These are phyloP conservation scores for Cucurbitaria berberidis DNA, from an alignment of 2,329 filamentous ascomycete genomes.

Conservation along the genomic window DNA sequence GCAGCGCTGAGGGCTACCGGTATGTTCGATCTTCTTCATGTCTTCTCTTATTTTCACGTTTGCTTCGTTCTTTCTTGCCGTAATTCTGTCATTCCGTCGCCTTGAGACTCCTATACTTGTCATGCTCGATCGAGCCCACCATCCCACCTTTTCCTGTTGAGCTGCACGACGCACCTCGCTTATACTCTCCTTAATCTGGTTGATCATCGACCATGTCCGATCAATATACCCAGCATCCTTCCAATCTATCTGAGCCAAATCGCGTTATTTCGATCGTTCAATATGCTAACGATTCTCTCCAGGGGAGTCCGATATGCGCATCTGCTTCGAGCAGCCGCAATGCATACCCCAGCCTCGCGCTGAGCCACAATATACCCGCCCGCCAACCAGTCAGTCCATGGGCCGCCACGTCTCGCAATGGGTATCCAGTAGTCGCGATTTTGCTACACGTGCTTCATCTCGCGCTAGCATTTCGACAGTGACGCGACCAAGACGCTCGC, in stretches of 20 bases:
- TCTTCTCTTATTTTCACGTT: slow-evolving; percentile 5
- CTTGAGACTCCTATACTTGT: background rate
- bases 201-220: slow-evolving; percentile 21
- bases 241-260: slow-evolving; percentile 16
- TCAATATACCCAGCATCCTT: slow-evolving; percentile 11
- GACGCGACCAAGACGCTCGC: slow-evolving; percentile 38
- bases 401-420: slow-evolving; percentile 46
- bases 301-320: slow-evolving; percentile 34
- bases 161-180: slow-evolving; percentile 22
- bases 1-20: slow-evolving; percentile 27
- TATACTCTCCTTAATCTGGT: slow-evolving; percentile 33
- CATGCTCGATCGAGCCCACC: background rate
- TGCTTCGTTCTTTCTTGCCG: background rate
- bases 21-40: slow-evolving; percentile 30
- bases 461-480: slow-evolving; percentile 42
- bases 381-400: slow-evolving; percentile 45
- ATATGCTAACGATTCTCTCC: slow-evolving; percentile 21
- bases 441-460: slow-evolving; percentile 44
- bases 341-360: slow-evolving; percentile 35
- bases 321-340: slow-evolving; percentile 46
- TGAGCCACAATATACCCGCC: slow-evolving; percentile 37
- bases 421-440: slow-evolving; percentile 43
- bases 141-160: slow-evolving; percentile 22
- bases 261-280: slow-evolving; percentile 7
- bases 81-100: background rate